Evolutionary conservation across 352 stramenopile species (phyloP).

Genomic region (Phytophthora fragariaefolia): DNA sequence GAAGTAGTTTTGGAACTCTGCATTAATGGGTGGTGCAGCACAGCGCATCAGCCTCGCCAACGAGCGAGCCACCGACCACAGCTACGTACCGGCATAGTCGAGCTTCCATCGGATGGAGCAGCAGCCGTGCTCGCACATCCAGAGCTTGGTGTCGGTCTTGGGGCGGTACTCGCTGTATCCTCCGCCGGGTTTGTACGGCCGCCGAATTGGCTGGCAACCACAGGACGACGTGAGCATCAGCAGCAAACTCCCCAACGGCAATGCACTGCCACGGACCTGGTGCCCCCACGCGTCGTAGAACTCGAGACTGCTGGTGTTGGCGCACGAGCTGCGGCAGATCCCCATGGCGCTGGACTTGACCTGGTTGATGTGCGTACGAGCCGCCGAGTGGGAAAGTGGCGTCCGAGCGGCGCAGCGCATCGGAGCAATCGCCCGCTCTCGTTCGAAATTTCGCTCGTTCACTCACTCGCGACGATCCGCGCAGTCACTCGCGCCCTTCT

Average conservation of each 20-base stretch:
- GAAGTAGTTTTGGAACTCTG: constrained; percentile 68
- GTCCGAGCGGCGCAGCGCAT: no score
- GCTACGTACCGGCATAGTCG: constrained; percentile 61
- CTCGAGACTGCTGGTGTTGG: constrained; percentile 56
- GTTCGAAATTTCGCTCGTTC: constrained; percentile 32
- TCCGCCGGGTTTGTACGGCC: constrained; percentile 28
- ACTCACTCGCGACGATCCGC: not conserved
- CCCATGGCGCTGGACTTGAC: constrained; percentile 42
- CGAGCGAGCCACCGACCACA: not conserved
- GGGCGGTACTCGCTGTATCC: constrained; percentile 11
- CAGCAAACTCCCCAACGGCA: not conserved
- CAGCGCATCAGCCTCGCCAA: not conserved
- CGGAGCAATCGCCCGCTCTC: constrained; percentile 8
- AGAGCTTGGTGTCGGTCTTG: constrained; percentile 50
- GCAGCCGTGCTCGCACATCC: constrained; percentile 68
- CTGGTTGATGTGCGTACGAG: constrained; percentile 17
- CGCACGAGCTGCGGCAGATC: constrained; percentile 59
- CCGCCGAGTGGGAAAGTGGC: constrained; percentile 29
- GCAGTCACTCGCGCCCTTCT: constrained; percentile 1
- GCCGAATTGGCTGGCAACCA: constrained; percentile 20
- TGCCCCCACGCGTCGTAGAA: constrained; percentile 72
- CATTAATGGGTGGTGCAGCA: not conserved
- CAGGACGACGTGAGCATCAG: not conserved
- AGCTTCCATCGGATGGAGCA: constrained; percentile 81
- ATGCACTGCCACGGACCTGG: constrained; percentile 36